phyloP scores from a whole-genome alignment of 2,329 filamentous ascomycete genomes.

The Fusarium sp. region DNA sequence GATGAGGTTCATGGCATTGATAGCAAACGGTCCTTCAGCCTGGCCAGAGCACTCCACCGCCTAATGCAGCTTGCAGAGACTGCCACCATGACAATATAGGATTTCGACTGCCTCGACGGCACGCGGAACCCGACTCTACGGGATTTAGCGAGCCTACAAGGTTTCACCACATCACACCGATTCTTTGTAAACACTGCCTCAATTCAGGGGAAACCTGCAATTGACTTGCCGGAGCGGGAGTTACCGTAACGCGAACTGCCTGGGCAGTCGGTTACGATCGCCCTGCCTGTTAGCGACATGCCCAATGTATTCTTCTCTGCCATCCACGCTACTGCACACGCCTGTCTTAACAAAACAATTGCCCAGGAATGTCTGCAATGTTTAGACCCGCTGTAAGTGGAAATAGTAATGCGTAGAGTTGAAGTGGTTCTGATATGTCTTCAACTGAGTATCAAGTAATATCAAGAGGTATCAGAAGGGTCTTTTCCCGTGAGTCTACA shows the following conservation, averaged over 20 bases:
- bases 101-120: rapidly evolving
- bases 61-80: rapidly evolving
- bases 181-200: rapidly evolving
- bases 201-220: rapidly evolving
- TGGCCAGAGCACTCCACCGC: rapidly evolving
- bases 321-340: rapidly evolving
- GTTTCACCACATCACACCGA: rapidly evolving
- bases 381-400: neutral
- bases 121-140: neutral
- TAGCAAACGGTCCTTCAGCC: rapidly evolving
- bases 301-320: constrained; percentile 56
- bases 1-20: neutral
- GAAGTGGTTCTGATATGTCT: rapidly evolving
- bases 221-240: neutral
- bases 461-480: neutral
- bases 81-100: rapidly evolving
- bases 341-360: neutral
- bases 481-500: neutral
- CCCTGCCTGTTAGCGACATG: constrained; percentile 89
- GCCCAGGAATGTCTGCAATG: rapidly evolving
- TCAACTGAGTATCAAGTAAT: neutral
- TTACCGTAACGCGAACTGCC: constrained; percentile 44
- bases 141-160: rapidly evolving
- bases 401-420: rapidly evolving
- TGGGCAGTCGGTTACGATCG: constrained; percentile 69